These are phyloP conservation scores for Lumnitzera littorea DNA, from an alignment of 345 rosid species.

Conservation along the genomic window DNA sequence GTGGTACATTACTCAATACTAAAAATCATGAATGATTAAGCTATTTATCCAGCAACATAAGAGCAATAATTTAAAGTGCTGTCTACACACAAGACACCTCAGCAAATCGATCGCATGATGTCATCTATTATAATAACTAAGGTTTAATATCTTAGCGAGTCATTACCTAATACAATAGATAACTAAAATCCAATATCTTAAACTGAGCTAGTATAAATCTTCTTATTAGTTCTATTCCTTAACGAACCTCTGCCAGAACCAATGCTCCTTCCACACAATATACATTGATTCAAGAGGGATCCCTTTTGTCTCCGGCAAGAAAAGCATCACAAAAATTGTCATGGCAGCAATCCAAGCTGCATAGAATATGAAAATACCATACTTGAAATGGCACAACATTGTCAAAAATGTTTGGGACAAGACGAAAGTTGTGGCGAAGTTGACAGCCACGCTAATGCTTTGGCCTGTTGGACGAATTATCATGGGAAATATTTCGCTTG, in stretches of 20 bases:
- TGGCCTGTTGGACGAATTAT: conserved; percentile 35
- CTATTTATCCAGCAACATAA: too few relatives aligned
- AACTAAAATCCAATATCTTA: too few relatives aligned
- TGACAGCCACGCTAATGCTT: conserved; percentile 21
- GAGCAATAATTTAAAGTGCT: too few relatives aligned
- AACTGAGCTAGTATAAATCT: too few relatives aligned
- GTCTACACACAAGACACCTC: too few relatives aligned
- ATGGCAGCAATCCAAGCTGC: conserved; percentile 18
- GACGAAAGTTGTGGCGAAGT: conserved; percentile 18
- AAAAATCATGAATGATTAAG: too few relatives aligned
- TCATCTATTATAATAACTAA: too few relatives aligned
- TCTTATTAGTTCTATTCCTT: too few relatives aligned
- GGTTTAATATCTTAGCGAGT: too few relatives aligned
- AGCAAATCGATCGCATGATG: too few relatives aligned
- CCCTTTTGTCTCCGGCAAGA: conserved; percentile 35
- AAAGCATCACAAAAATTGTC: conserved; percentile 22
- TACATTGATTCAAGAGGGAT: conserved; percentile 27
- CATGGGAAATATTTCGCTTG: conserved; percentile 30
- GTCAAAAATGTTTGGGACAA: conserved; percentile 18
- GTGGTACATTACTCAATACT: too few relatives aligned
- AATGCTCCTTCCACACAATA: conserved; percentile 23
- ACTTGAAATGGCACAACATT: conserved; percentile 21
- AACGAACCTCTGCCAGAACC: conserved; percentile 13
- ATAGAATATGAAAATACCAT: conserved; percentile 20
- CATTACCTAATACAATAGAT: too few relatives aligned